Evolutionary conservation across 2,329 filamentous ascomycete genomes (phyloP), one percentile per base, ranked within the genome.

Genomic region (Calonectria pauciramosa): DNA sequence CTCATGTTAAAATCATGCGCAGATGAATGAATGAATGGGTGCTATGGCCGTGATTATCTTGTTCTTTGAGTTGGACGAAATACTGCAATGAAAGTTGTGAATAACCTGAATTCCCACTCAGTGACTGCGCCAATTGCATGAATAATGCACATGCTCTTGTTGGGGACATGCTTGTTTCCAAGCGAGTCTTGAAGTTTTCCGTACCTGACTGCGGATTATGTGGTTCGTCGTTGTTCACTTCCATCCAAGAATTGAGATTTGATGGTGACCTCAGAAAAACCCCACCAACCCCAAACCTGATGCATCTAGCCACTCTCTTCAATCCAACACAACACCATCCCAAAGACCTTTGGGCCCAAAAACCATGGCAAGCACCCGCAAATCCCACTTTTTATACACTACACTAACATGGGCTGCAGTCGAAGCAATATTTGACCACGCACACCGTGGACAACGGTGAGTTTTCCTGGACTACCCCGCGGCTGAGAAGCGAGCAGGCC

Each of bases 401-500:
- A 63, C 26, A 77, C 66, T 76, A 59, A 63, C 63, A 10, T 30
- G 23, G 73, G 1, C 74, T 44, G 6, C 26, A 98, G 97, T 99
- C 97, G 71, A 99, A 99, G 88, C 97, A 99, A 93, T 99, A 98
- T 85, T 91, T 99, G 76, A 97, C 96, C 82, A 94, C 94, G 79
- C 95, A 98, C 85, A 96, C 96, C 54, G 92, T 98, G 84, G 94
- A 98, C 84, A 91, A 96, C 88, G 96, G 95, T 95, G 84, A 84
- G 88, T 83, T 69, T 68, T 66, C 67, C 23, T 60, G 56, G 32
- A 49, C 18, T 51, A 83, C 82, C 83, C 84, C 75, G 79, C 83
- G 76, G 56, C 56, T 41, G 56, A 30, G 68, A 69, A 74, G 56
- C 32, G 67, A 74, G 44, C 41, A 75, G 52, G 60, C 74, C 68